Base-by-base conservation (phyloP, 257 asterid species). In the Fraxinus excelsior region DNA sequence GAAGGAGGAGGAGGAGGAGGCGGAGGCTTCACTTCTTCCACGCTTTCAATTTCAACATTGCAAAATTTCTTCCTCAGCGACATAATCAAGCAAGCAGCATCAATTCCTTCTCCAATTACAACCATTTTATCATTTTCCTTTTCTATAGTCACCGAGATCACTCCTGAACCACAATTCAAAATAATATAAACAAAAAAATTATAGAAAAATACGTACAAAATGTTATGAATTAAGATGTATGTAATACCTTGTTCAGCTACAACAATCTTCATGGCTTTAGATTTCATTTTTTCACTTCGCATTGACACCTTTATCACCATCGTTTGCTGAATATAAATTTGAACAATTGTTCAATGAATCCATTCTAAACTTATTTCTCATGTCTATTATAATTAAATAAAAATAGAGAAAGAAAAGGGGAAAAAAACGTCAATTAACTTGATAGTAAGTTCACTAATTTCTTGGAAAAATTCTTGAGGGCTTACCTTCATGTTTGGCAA, bases 71-170 rank as follows among this genome's bases (percentile, higher is more conserved):
- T 81, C 78, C 81, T 81, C 0, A 87, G 66, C 2, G 74, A 82
- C 21, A 76, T 83, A 53, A 76, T 82, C 82, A 87, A 82, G 74
- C 56, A n/a, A 37, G 79, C 83, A 0, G 78, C 74, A 44, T 87
- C 88, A 0, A 87, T 81, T 13, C 80, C 86, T 26, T 81, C 85
- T 70, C 91, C 89, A 13, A 73, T 81, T 16, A 87, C 86, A 81
- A 68, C 83, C 31, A 85, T 4, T 31, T 19, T 73, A 2, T 72
- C 80, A 2, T 68, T 77, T 19, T 70, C 84, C 31, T 32, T 65
- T 35, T 72, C 79, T 38, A 78, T 13, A 2, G 31, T 83, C 76
- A 85, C 85, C 0, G 81, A 77, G 16, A 2, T 65, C 31, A 85
- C 86, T 2, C 90, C 89, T 85, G 72, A 4, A 53, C 9, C 62